These are phyloP conservation scores for Pichia cactophila DNA, from an alignment of 1,139 yeast genomes.

Conservation along the genomic window DNA sequence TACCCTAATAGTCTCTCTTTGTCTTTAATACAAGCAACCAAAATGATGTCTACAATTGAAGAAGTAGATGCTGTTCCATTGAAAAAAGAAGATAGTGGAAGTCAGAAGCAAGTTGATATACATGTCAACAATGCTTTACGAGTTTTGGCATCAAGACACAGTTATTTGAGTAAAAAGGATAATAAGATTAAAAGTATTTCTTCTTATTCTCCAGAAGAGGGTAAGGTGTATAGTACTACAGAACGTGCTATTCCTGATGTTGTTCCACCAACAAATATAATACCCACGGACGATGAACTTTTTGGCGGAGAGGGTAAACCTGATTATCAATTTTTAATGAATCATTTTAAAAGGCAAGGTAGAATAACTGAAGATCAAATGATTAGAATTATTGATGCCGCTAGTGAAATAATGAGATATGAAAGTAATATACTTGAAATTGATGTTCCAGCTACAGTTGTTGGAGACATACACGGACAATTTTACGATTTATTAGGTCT, in stretches of 20 bases:
- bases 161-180: slow-evolving; percentile 2
- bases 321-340: slow-evolving; percentile 58
- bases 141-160: slow-evolving; percentile 49
- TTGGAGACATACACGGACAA: slow-evolving; percentile 97
- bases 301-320: slow-evolving; percentile 61
- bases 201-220: slow-evolving; percentile 55
- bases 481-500: slow-evolving; percentile 83
- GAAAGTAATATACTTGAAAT: slow-evolving; percentile 79
- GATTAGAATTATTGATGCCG: slow-evolving; percentile 52
- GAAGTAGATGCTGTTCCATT: not conserved
- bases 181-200: slow-evolving; percentile 1
- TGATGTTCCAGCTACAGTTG: slow-evolving; percentile 90
- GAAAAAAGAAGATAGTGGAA: slow-evolving; percentile 11
- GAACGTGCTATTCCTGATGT: slow-evolving; percentile 61
- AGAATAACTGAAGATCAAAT: slow-evolving; percentile 69
- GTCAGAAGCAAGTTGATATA: slow-evolving; percentile 15
- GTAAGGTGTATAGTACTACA: slow-evolving; percentile 52
- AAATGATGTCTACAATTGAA: not conserved
- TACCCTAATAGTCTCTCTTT: no score
- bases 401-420: slow-evolving; percentile 52
- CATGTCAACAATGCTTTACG: slow-evolving; percentile 65
- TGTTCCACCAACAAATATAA: slow-evolving; percentile 55
- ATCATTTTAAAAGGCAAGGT: slow-evolving; percentile 79
- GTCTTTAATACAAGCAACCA: not conserved
- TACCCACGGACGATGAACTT: slow-evolving; percentile 64